Evolutionary conservation across 805 yeast species (phyloP), one percentile per base, ranked within the genome.

Genomic region (Metahyphopichia silvanorum): DNA sequence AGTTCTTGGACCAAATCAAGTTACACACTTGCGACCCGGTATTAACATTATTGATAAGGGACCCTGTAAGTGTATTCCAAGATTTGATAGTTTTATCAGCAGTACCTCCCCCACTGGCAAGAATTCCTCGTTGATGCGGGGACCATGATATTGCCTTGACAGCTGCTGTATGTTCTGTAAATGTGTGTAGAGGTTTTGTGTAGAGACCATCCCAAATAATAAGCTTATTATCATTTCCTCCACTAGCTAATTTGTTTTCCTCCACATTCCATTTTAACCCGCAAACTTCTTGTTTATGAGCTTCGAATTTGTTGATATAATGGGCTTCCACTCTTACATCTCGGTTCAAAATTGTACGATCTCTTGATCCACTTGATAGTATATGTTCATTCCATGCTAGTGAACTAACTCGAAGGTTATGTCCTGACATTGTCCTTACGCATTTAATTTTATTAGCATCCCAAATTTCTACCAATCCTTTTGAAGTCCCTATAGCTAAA

Each of bases 101-200:
- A 1, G 98, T 88, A 22, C 98, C 98, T 13, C 98, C 98, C 11
- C 98, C 98, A 2, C 93, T 77, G 1, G 98, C 98, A 34, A 93
- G 58, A 3, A 89, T 72, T 1, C 98, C 97, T 34, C 97, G 68
- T 53, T 87, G 96, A 53, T 93, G 98, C 2, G 98, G 98, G 1
- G 95, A 85, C 98, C 98, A 93, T 2, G 95, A 86, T 33, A 93
- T 73, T 0, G 98, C 98, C 60, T 93, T 93, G 3, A 93, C 95
- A 0, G 98, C 98, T 1, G 98, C 97, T 12, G 76, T 77, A 55
- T 93, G 98, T 42, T 87, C 96, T 2, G 71, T 67, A 47, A 88
- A 83, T 38, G 71, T 80, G 51, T 80, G 75, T 18, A 86, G 55
- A 2, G 98, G 97, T 33, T 69, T 69, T 4, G 72, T 55, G 33